Conservation (phyloP, 1,284 basidiomycete genomes). For the Schizophyllum commune region DNA sequence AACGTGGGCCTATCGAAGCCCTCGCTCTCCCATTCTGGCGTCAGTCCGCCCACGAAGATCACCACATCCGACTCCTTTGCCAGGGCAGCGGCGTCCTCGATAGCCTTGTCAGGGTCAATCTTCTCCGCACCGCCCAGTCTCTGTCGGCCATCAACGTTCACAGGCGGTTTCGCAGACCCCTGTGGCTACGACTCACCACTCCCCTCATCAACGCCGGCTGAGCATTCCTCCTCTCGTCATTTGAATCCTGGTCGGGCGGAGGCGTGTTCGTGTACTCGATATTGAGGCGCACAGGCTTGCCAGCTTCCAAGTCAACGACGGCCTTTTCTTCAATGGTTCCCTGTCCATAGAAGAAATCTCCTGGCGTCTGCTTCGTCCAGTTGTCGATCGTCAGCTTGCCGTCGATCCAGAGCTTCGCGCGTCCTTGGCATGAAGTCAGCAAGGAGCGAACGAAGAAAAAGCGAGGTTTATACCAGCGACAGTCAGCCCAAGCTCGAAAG, state of each 20-base stretch:
- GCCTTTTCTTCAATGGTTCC: constrained; percentile 58
- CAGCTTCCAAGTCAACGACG: constrained; percentile 34
- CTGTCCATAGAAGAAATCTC: constrained; percentile 66
- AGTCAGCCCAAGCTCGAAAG: constrained; percentile 50
- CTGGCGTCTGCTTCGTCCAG: constrained; percentile 59
- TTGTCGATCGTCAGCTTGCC: constrained; percentile 59
- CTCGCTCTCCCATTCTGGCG: constrained; percentile 65
- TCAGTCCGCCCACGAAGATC: constrained; percentile 56
- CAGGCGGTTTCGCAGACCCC: background rate
- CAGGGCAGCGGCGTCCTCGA: constrained; percentile 50
- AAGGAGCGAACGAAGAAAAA: no score
- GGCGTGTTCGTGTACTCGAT: constrained; percentile 60
- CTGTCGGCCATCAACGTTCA: constrained; percentile 20
- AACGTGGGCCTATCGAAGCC: constrained; percentile 58
- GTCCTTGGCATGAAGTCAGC: constrained; percentile 21
- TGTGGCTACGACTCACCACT: constrained; percentile 34
- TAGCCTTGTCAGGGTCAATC: constrained; percentile 49
- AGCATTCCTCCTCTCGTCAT: constrained; percentile 30
- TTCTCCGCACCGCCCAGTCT: constrained; percentile 62
- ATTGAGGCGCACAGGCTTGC: constrained; percentile 38
- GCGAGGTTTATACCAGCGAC: constrained; percentile 50
- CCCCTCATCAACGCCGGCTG: constrained; percentile 64
- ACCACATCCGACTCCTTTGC: constrained; percentile 52
- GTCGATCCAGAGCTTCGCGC: constrained; percentile 59
- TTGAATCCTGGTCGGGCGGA: constrained; percentile 33